A percentile compares a stretch with the other conserved stretches of the same genome.
Evolutionary conservation across 164 flowering plant genomes (phyloP).

Genomic region (Umbilicus rupestris): DNA sequence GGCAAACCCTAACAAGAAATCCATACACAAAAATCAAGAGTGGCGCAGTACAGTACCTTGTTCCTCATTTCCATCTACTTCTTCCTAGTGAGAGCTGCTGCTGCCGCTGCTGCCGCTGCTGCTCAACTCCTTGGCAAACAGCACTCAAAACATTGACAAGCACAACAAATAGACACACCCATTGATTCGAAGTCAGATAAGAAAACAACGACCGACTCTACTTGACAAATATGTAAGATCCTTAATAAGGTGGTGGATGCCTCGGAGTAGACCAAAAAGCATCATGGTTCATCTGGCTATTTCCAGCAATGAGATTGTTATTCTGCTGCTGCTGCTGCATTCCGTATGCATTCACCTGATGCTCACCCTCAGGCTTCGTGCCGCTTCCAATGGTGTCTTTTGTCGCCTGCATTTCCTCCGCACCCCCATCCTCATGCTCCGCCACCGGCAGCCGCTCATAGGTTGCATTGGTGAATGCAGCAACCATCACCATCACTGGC

Average conservation of each 20-base stretch:
- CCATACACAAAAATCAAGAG: neutral
- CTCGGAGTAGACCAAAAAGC: conserved; percentile 46
- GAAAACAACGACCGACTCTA: neutral
- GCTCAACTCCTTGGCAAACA: neutral
- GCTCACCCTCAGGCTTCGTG: conserved; percentile 15
- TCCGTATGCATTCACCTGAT: conserved; percentile 31
- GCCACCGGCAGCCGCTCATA: conserved; percentile 73
- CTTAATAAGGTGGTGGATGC: conserved; percentile 27
- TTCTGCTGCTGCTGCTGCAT: conserved; percentile 20
- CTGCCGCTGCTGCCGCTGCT: too few relatives aligned
- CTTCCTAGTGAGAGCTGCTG: too few relatives aligned
- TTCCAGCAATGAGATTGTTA: conserved; percentile 33
- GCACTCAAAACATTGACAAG: neutral
- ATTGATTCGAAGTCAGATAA: neutral
- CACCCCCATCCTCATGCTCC: conserved; percentile 22
- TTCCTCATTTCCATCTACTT: too few relatives aligned
- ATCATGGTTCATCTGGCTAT: conserved; percentile 50
- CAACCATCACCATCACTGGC: conserved; percentile 81
- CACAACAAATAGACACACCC: neutral
- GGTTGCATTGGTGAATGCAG: conserved; percentile 66
- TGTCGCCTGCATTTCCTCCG: conserved; percentile 27
- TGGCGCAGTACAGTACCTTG: neutral
- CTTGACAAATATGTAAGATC: neutral
- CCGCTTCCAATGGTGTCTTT: conserved; percentile 17
- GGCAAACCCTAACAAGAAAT: too few relatives aligned